phyloP scores from a whole-genome alignment of 2,329 filamentous ascomycete genomes.

The Seiridium unicorne region DNA sequence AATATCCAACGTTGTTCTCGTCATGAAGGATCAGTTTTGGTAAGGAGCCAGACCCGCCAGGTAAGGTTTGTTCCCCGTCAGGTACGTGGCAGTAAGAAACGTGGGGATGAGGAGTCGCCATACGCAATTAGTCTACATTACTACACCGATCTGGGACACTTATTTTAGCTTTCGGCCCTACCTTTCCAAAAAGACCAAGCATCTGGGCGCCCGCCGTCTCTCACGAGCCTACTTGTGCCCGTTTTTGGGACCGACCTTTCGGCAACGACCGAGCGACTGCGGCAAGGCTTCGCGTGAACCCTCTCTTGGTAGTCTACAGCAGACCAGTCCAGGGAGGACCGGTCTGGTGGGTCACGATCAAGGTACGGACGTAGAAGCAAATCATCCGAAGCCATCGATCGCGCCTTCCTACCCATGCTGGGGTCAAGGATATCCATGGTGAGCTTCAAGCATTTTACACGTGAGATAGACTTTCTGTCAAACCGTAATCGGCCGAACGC shows the following conservation, averaged over 20 bases:
- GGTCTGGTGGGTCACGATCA: conserved; percentile 8
- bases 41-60: background rate
- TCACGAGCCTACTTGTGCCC: background rate
- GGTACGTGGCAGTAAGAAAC: background rate
- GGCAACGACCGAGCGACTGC: conserved; percentile 24
- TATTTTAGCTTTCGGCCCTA: conserved; percentile 11
- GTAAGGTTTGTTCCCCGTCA: background rate
- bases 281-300: conserved; percentile 17
- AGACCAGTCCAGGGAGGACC: conserved; percentile 10
- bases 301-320: conserved; percentile 13
- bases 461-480: conserved; percentile 19
- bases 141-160: background rate
- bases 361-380: conserved; percentile 28
- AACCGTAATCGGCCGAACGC: conserved; percentile 13
- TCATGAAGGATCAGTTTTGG: background rate
- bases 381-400: conserved; percentile 25
- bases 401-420: too few species aligned
- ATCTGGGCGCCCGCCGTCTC: conserved; percentile 5
- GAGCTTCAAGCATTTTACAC: conserved; percentile 9
- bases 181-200: conserved; percentile 5
- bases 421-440: too few species aligned
- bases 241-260: conserved; percentile 14
- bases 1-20: background rate
- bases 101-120: background rate
- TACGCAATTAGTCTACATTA: background rate